These are phyloP conservation scores for Jatropha podagrica DNA, from an alignment of 441 rosid species.

Conservation along the genomic window DNA sequence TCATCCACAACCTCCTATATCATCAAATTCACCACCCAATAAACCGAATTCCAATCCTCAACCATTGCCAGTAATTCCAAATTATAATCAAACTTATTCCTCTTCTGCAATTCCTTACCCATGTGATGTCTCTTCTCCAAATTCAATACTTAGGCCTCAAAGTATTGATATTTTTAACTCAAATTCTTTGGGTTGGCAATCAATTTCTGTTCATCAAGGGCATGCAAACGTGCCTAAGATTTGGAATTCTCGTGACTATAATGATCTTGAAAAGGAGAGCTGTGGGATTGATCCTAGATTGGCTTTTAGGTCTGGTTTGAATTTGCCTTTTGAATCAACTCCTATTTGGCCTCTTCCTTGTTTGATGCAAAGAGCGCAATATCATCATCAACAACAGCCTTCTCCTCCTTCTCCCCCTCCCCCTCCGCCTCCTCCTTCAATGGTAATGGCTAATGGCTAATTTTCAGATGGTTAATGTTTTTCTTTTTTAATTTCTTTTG, in stretches of 20 bases:
- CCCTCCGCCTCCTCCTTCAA: conserved; percentile 23
- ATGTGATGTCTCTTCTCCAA: conserved; percentile 23
- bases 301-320: conserved; percentile 26
- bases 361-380: conserved; percentile 33
- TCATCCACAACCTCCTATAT: conserved; percentile 21
- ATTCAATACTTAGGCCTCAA: conserved; percentile 28
- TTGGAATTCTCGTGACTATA: conserved; percentile 31
- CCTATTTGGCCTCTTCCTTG: conserved; percentile 39
- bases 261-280: conserved; percentile 30
- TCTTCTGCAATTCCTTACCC: conserved; percentile 23
- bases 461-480: not conserved
- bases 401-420: conserved; percentile 13
- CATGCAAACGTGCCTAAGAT: conserved; percentile 17
- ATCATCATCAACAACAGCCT: conserved; percentile 22
- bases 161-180: conserved; percentile 20
- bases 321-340: conserved; percentile 33
- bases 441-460: conserved; percentile 25
- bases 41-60: conserved; percentile 6
- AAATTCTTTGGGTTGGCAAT: conserved; percentile 23
- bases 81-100: conserved; percentile 20
- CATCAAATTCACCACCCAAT: conserved; percentile 16
- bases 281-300: conserved; percentile 31
- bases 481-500: not conserved
- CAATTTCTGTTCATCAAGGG: conserved; percentile 20
- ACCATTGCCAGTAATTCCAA: conserved; percentile 10